Evolutionary conservation across 371 early-diverging fungal species (phyloP), one percentile per base, ranked within the genome.

Genomic region (Smittium culicis): DNA sequence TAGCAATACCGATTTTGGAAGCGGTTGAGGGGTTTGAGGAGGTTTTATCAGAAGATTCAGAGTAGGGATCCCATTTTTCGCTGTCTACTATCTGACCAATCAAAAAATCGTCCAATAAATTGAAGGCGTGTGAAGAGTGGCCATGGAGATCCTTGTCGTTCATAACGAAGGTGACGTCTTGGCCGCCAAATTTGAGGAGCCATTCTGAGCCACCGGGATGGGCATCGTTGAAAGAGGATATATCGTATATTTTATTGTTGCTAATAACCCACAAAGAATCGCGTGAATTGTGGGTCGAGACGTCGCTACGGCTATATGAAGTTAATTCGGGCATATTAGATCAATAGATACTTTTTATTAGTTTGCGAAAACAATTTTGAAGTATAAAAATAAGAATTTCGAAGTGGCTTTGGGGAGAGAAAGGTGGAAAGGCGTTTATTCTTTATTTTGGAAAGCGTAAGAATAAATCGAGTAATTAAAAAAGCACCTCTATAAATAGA

Each of bases 121-220:
- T 85, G 74, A 88, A 92, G 2, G 96, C 92, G 1, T 84, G 78
- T 20, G 87, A 85, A 0, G 91, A 88, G 77, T 96, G 96, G 5
- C 72, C 66, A 77, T 96, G 96, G 68, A 81, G 77, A 62, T 76
- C 68, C 55, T 78, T 76, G 78, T 94, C 94, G 35, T 81, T 77
- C 86, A 96, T 84, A 24, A 84, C 74, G 27, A 72, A 79, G 0
- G 85, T 83, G n/a, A 89, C 77, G 73, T 90, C 90, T 64, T 82
- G 75, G 62, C 90, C 87, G 65, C 82, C 86, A 78, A 84, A 87
- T 73, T 91, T 81, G 72, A 88, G 73, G 66, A 93, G 82, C 64
- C 83, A 74, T 34, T 87, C 88, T 54, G 82, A 81, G 30, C 90
- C 92, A 57, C 93, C 92, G 1, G 91, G 93, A 73, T 91, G 93